A percentile compares a stretch with the other conserved stretches of the same genome.
Conservation (phyloP, 768 basidiomycete species). For the Podaxis sp. region DNA sequence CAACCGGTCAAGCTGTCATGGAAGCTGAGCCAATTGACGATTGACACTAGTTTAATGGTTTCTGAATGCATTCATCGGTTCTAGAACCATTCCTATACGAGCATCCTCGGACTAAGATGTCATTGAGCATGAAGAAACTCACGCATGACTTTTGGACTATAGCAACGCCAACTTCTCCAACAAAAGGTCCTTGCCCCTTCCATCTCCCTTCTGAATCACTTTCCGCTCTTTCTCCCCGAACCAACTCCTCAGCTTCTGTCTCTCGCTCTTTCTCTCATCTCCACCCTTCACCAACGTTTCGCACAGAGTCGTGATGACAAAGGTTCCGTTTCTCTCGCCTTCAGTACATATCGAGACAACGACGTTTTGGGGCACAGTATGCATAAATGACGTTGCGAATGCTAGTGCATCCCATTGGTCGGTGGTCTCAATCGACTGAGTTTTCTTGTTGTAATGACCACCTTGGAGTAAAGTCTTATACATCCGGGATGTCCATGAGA, state of each 20-base stretch:
- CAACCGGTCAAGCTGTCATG: neutral
- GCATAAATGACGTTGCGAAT: constrained; percentile 63
- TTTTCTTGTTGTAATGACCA: constrained; percentile 76
- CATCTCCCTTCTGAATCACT: constrained; percentile 50
- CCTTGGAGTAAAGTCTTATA: constrained; percentile 92
- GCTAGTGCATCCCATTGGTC: constrained; percentile 50
- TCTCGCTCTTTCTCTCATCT: constrained; percentile 37
- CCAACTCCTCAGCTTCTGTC: constrained; percentile 53
- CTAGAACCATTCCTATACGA: neutral
- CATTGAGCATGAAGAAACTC: neutral
- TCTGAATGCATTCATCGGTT: neutral
- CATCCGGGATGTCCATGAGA: constrained; percentile 78
- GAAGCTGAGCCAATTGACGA: neutral
- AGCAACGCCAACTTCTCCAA: constrained; percentile 50
- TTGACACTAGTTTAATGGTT: no score
- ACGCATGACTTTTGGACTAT: constrained; percentile 20
- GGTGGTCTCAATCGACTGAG: constrained; percentile 48
- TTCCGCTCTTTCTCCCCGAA: constrained; percentile 50
- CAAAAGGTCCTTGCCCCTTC: constrained; percentile 73
- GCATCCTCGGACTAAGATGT: neutral
- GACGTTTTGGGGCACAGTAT: constrained; percentile 50
- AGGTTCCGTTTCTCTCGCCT: constrained; percentile 63
- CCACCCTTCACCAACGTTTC: constrained; percentile 46
- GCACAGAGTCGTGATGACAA: constrained; percentile 73
- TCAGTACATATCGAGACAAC: constrained; percentile 55